Base-by-base conservation (phyloP, 1,284 basidiomycete genomes). In the Spongiforma sp. region DNA sequence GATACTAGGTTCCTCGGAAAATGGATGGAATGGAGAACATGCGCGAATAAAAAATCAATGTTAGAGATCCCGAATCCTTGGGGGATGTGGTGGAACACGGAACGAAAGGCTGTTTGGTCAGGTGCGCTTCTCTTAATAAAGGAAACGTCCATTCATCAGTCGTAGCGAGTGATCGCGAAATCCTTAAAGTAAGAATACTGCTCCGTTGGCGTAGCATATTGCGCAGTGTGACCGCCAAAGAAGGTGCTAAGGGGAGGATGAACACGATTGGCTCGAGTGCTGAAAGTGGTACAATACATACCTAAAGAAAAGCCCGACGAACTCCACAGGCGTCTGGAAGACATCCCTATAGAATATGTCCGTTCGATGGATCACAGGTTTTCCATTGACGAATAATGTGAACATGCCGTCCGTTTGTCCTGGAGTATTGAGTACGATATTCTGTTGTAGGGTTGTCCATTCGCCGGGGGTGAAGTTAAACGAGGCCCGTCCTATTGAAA, bases 111-210 rank as follows among this genome's bases (percentile, higher is more conserved):
- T 15, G 15, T 17, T 50, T 50, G 15, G 28, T 52, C 28, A 52
- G n/a, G n/a, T n/a, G n/a, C n/a, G n/a, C n/a, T n/a, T 32, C 28
- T 33, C 24, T 9, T 63, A 36, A 62, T 39, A 15, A 26, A 24
- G n/a, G 11, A 32, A 48, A 10, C n/a, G 24, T 8, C 36, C 8
- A 9, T 8, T 37, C 24, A 14, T 68, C 56, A 76, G 24, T 65
- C 63, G 43, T 76, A 56, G 4, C 73, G 73, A 12, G 68, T 69
- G 60, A 87, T 73, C 1, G 71, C 73, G 67, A 93, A 93, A 71
- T 88, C 88, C 71, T 85, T 90, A 78, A 93, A 93, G 87, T 89
- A 92, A 2, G 84, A 81, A 69, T 87, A 88, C 74, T 93, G 91
- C 73, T 92, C 87, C 67, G 77, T 84, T 8, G 91, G 90, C 10